Evolutionary conservation across 2,329 filamentous ascomycete genomes (phyloP), one percentile per base, ranked within the genome.

Genomic region (Penicillium sp.): DNA sequence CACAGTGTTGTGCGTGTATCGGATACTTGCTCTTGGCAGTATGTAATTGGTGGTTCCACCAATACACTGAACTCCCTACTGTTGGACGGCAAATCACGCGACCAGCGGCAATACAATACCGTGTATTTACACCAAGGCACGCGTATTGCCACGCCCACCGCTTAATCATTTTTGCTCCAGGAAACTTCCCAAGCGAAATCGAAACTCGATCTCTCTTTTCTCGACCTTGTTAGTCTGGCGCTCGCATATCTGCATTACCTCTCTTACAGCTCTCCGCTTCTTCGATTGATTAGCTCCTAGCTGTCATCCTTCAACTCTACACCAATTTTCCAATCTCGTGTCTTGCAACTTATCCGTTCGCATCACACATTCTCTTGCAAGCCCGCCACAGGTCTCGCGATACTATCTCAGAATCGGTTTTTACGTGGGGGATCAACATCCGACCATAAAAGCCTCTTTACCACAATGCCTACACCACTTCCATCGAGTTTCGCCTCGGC

Each of bases 401-500:
- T 60, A 42, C 58, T 53, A 54, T 64, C 50, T 47, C 54, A 53
- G 39, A 57, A 58, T 53, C 57, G 42, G 60, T 61, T 63, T 58
- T 61, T 64, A 60, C 55, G 63, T 62, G 61, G 58, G 61, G 61
- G 62, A 63, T 64, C 57, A 57, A 54, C 43, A 60, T 66, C 61
- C 59, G 57, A 58, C 61, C 60, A 56, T 54, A 60, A 56, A 53
- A 61, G 40, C 60, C 57, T 59, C 55, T 58, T 54, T 61, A 58
- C 55, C 67, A 76, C 65, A 69, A 83, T 91, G 88, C 84, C 88
- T 79, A 85, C 86, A 73, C 87, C 89, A 79, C 83, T 91, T 75
- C 86, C 88, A 69, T 90, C 89, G 67, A 92, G 88, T 81, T 92
- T 92, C 78, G 89, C 89, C 73, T 91, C 89, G 72, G 89, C 89